Conservation (phyloP, 352 stramenopile genomes). For the Phytophthora fragariae region DNA sequence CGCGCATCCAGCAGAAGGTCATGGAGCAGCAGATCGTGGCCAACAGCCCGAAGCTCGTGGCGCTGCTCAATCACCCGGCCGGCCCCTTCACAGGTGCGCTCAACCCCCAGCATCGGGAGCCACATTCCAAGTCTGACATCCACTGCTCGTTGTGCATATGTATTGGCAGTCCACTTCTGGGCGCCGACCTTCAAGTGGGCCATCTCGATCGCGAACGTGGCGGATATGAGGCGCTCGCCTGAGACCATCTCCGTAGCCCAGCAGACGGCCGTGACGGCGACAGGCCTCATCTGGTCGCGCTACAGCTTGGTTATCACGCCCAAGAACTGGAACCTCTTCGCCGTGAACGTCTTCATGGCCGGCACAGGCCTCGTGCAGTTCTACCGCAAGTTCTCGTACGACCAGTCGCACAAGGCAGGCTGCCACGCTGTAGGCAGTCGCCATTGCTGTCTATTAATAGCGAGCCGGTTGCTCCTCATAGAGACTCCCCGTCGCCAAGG, state of each 20-base stretch:
- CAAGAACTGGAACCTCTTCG: conserved; percentile 92
- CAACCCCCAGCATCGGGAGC: conserved; percentile 30
- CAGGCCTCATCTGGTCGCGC: conserved; percentile 91
- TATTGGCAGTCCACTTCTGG: conserved; percentile 83
- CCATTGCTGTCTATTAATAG: conserved; percentile 1
- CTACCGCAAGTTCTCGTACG: conserved; percentile 79
- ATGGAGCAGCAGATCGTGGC: conserved; percentile 67
- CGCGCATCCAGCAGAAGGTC: conserved; percentile 72
- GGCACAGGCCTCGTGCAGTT: conserved; percentile 84
- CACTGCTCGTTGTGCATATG: not conserved
- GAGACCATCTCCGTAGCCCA: conserved; percentile 83
- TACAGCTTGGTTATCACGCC: conserved; percentile 90
- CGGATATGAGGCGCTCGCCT: conserved; percentile 83
- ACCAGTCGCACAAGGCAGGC: conserved; percentile 10
- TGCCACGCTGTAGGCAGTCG: not conserved
- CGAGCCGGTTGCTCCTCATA: conserved; percentile 1
- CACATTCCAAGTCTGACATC: not conserved
- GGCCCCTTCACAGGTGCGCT: conserved; percentile 74
- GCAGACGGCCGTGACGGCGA: conserved; percentile 77
- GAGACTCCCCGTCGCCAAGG: not conserved
- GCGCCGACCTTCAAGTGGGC: conserved; percentile 89
- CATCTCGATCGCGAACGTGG: conserved; percentile 87
- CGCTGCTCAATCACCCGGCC: conserved; percentile 78
- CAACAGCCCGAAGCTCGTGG: conserved; percentile 64
- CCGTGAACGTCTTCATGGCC: conserved; percentile 90